These are phyloP conservation scores for Chloroidium sp. DNA, from an alignment of 163 green algal genomes.

Conservation along the genomic window DNA sequence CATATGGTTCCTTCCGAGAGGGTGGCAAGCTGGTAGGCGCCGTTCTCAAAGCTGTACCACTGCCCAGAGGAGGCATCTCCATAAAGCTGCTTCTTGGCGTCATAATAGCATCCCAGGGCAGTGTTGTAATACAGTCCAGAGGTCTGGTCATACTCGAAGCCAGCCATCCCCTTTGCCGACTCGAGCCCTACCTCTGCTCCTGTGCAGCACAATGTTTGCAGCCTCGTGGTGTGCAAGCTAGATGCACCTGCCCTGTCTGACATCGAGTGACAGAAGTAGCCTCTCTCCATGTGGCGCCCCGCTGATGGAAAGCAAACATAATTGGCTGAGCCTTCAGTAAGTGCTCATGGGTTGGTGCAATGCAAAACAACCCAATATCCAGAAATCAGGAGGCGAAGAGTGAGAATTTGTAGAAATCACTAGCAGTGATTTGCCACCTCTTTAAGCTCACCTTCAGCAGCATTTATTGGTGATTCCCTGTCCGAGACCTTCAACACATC, in stretches of 20 bases:
- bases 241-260: background rate
- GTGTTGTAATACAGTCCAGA: slow-evolving; percentile 20
- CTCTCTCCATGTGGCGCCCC: background rate
- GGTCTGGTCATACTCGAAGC: slow-evolving; percentile 25
- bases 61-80: slow-evolving; percentile 24
- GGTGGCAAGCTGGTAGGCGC: background rate
- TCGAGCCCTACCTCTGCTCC: background rate
- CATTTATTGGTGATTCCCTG: too few relatives aligned
- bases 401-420: too few relatives aligned
- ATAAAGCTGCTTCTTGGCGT: slow-evolving; percentile 18
- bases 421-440: too few relatives aligned
- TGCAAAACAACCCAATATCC: background rate
- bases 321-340: background rate
- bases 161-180: background rate
- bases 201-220: background rate
- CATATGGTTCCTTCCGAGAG: background rate
- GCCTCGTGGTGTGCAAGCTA: background rate
- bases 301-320: background rate
- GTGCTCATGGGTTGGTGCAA: background rate
- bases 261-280: background rate
- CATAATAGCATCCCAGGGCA: slow-evolving; percentile 17
- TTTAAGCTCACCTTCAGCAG: too few relatives aligned
- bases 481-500: too few relatives aligned
- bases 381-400: too few relatives aligned
- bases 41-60: slow-evolving; percentile 16